These are phyloP conservation scores for Lecanicillium sp. DNA, from an alignment of 2,329 filamentous ascomycete genomes.

Conservation along the genomic window DNA sequence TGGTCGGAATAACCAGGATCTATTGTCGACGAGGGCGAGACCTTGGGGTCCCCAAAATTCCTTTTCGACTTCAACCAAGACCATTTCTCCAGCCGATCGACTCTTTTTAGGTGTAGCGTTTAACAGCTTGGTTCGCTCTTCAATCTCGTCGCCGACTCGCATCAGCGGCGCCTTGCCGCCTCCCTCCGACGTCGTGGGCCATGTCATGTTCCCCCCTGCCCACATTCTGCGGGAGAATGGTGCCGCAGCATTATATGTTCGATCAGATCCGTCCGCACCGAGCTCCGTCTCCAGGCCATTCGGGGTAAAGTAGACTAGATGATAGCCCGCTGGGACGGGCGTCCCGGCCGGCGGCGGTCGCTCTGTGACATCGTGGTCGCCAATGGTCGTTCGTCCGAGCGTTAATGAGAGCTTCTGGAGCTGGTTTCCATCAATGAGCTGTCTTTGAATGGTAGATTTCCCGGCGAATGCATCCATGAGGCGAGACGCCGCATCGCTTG, in stretches of 20 bases:
- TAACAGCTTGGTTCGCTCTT: slow-evolving; percentile 48
- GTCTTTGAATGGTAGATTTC: slow-evolving; percentile 23
- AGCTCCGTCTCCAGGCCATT: slow-evolving; percentile 44
- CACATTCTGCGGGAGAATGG: slow-evolving; percentile 61
- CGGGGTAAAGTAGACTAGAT: slow-evolving; percentile 58
- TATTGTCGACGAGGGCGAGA: slow-evolving; percentile 44
- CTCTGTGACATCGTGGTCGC: slow-evolving; percentile 29
- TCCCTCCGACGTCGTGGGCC: slow-evolving; percentile 22
- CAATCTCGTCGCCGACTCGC: slow-evolving; percentile 45
- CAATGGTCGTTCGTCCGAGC: slow-evolving; percentile 39
- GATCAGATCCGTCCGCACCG: slow-evolving; percentile 53
- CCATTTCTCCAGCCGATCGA: slow-evolving; percentile 50
- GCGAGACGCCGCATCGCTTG: slow-evolving; percentile 21
- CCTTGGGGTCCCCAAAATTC: slow-evolving; percentile 44
- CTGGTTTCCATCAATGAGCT: slow-evolving; percentile 55
- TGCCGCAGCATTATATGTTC: slow-evolving; percentile 47
- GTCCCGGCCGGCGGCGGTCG: slow-evolving; percentile 33
- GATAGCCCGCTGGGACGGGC: slow-evolving; percentile 50
- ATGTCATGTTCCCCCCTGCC: slow-evolving; percentile 54
- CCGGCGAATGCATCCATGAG: slow-evolving; percentile 22
- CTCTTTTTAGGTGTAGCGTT: slow-evolving; percentile 48
- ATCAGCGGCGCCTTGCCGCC: slow-evolving; percentile 19
- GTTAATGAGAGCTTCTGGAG: slow-evolving; percentile 54
- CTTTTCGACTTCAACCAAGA: slow-evolving; percentile 58
- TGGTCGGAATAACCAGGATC: slow-evolving; percentile 42